phyloP scores from a whole-genome alignment of 2,329 filamentous ascomycete genomes.

The Phialophora tarda region DNA sequence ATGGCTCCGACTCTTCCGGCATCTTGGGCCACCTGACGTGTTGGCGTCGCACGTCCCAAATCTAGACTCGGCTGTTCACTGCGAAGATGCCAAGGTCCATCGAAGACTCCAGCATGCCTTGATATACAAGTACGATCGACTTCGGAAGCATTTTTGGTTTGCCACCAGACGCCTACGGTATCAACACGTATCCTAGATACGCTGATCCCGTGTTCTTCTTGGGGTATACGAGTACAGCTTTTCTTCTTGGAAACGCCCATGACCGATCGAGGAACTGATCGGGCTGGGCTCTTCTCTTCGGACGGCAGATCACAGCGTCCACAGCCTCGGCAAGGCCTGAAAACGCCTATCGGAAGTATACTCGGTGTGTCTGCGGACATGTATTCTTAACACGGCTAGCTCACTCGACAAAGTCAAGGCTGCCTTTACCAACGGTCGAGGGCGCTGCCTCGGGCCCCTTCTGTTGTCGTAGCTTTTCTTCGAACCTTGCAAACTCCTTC shows the following conservation, averaged over 20 bases:
- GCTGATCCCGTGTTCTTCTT: not conserved
- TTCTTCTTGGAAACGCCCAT: not conserved
- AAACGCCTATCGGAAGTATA: not conserved
- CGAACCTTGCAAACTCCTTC: slow-evolving; percentile 90
- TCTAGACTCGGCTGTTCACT: not conserved
- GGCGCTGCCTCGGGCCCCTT: slow-evolving; percentile 59
- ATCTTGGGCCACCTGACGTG: slow-evolving; percentile 9
- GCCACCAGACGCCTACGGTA: not conserved
- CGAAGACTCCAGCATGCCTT: not conserved
- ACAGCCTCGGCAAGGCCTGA: not conserved
- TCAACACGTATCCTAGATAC: not conserved
- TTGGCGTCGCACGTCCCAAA: not conserved
- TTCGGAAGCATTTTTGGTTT: no score
- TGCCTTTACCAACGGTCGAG: slow-evolving; percentile 57
- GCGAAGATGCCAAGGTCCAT: not conserved
- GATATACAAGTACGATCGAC: not conserved
- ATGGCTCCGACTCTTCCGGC: not conserved
- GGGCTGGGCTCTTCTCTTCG: not conserved
- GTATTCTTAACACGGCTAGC: not conserved
- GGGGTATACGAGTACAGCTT: not conserved
- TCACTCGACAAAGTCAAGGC: slow-evolving; percentile 57
- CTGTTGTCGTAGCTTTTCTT: slow-evolving; percentile 75
- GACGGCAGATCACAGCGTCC: not conserved
- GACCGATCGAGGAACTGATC: not conserved
- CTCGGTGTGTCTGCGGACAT: not conserved